phyloP scores from a whole-genome alignment of 257 asterid genomes.

The Cynanchum wilfordii region DNA sequence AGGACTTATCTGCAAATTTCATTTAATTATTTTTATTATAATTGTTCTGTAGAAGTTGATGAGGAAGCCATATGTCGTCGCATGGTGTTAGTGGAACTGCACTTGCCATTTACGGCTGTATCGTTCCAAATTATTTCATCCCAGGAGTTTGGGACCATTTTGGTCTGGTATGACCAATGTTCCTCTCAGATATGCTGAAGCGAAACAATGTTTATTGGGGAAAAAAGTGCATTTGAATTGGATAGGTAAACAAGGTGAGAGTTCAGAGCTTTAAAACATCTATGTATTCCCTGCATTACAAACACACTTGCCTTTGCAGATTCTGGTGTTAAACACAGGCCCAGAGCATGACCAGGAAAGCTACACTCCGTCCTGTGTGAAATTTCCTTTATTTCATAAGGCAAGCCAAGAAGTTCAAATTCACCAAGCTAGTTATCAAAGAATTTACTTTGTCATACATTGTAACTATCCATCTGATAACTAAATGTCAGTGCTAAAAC shows the following conservation, averaged over 20 bases:
- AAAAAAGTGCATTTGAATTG: conserved; percentile 1
- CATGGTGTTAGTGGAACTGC: conserved; percentile 97
- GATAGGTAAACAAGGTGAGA: conserved; percentile 5
- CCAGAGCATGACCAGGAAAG: conserved; percentile 98
- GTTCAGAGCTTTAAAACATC: conserved; percentile 20
- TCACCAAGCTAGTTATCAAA: neutral
- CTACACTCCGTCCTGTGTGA: conserved; percentile 84
- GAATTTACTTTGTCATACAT: neutral
- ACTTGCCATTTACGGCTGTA: conserved; percentile 96
- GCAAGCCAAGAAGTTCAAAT: neutral
- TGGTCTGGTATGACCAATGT: conserved; percentile 73
- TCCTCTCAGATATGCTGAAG: conserved; percentile 17
- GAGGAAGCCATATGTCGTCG: conserved; percentile 76
- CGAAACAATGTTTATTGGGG: conserved; percentile 9
- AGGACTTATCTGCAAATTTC: neutral
- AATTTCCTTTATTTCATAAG: conserved; percentile 5
- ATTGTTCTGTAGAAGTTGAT: conserved; percentile 41
- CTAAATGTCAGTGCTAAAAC: neutral
- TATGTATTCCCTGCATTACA: conserved; percentile 15
- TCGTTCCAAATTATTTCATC: conserved; percentile 69
- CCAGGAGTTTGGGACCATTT: conserved; percentile 99
- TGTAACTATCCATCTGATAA: neutral
- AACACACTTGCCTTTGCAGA: conserved; percentile 92
- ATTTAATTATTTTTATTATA: conserved; percentile 12
- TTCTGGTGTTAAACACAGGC: conserved; percentile 70